phyloP scores from a whole-genome alignment of 106 monocot genomes.

The Phalaenopsis equestris region DNA sequence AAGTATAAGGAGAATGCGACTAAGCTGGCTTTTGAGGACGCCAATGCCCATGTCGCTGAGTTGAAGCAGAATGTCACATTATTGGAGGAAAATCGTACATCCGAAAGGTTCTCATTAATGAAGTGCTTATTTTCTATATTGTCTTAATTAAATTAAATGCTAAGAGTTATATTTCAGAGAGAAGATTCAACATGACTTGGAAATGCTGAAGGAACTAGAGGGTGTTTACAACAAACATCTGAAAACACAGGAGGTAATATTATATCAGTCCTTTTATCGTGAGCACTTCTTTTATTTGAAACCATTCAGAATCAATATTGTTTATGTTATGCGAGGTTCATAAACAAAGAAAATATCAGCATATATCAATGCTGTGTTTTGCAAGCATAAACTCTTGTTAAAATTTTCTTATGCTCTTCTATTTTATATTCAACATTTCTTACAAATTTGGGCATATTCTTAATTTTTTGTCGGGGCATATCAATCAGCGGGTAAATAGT shows the following conservation, averaged over 20 bases:
- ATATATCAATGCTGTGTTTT: not conserved
- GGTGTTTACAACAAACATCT: conserved; percentile 53
- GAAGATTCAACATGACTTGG: conserved; percentile 56
- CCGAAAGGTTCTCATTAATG: conserved; percentile 47
- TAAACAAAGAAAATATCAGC: no score
- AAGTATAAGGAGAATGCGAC: conserved; percentile 94
- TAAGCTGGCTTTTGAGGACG: conserved; percentile 69
- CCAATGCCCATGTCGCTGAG: conserved; percentile 36
- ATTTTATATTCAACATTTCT: not conserved
- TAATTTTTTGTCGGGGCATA: not conserved
- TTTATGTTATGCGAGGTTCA: not conserved
- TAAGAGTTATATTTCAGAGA: conserved; percentile 26
- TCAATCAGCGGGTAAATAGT: not conserved
- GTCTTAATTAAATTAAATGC: not conserved
- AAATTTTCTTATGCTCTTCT: not conserved
- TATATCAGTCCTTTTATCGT: not conserved
- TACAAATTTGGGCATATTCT: not conserved
- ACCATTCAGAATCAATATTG: not conserved
- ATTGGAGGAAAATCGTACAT: conserved; percentile 55
- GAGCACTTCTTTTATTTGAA: not conserved
- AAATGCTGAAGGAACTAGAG: conserved; percentile 66
- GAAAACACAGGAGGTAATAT: conserved; percentile 79
- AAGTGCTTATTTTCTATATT: not conserved
- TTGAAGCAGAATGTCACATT: conserved; percentile 43
- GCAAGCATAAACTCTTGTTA: not conserved